Evolutionary conservation across 2,329 filamentous ascomycete genomes (phyloP).

Genomic region (Orbilia oligospora): DNA sequence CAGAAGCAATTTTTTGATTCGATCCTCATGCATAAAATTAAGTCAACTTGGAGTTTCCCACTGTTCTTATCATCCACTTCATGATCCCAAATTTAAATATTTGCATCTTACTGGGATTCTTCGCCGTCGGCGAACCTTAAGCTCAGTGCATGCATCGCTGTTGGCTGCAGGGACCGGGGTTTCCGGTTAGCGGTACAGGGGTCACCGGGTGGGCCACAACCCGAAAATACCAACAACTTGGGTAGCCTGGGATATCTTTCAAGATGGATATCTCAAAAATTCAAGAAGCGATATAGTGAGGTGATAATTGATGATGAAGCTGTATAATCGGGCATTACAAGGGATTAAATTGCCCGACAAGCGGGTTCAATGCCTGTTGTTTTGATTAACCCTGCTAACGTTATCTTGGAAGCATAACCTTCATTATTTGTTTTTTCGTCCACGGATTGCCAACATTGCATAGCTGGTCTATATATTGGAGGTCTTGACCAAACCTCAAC

Average conservation of each 20-base stretch:
- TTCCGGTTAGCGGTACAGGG: not conserved
- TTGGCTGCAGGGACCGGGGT: slow-evolving; percentile 5
- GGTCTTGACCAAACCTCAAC: not conserved
- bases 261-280: not conserved
- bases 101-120: not conserved
- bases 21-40: not conserved
- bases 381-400: not conserved
- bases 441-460: no score
- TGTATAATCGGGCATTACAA: not conserved
- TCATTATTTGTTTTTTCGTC: no score
- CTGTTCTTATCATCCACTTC: not conserved
- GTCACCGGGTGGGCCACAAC: slow-evolving; percentile 5
- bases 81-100: slow-evolving; percentile 17
- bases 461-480: slow-evolving; percentile 2
- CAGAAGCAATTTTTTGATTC: not conserved
- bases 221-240: slow-evolving; percentile 25
- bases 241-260: not conserved
- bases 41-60: not conserved
- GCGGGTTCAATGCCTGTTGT: not conserved
- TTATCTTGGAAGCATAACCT: no score
- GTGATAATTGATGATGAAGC: not conserved
- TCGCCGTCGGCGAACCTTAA: not conserved
- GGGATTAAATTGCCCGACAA: not conserved
- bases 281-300: not conserved
- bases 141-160: not conserved